Evolutionary conservation across 2,329 filamentous ascomycete species (phyloP), one percentile per base, ranked within the genome.

Genomic region (Diplodia corticola): DNA sequence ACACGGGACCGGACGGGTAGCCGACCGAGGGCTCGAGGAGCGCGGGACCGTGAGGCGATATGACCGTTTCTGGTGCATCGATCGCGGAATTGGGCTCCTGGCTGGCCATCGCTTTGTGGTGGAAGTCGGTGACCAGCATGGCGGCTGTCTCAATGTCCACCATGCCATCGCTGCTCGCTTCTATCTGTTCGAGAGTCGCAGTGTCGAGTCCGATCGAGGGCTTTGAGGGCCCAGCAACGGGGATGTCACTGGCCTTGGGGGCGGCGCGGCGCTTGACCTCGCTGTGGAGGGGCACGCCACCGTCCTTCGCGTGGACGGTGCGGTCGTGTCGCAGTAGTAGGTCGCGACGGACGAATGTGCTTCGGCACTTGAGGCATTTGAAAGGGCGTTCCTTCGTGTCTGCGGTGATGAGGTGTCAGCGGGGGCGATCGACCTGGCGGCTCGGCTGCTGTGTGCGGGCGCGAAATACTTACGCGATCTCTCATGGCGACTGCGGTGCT

Each of bases 321-420:
- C 95, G 91, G 80, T 99, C 95, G 83, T 99, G 95, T 79, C 95
- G 91, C 71, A 99, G 88, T 63, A 99, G 89, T 69, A 99, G 86
- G 82, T 99, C 95, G 80, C 95, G 92, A 78, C 95, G 92, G 74
- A 99, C 95, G 78, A 99, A 99, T 69, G 95, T 99, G 84, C 93
- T 97, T 76, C 93, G 88, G 81, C 95, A 99, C 83, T 99, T 99
- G 83, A 92, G 86, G 81, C 95, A 99, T 80, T 98, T 98, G 86
- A 99, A 99, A 44, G 95, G 95, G 69, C 95, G 90, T 81, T 98
- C 95, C 82, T 99, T 99, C 70, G 95, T 99, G 80, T 98, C 94
- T 98, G 80, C 64, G 69, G 64, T 54, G 71, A 70, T 71, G 75
- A 74, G 73, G 74, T 73, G 64, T 66, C 48, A 66, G 64, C 54